phyloP scores from a whole-genome alignment of 768 basidiomycete species.

The Suillus plorans region DNA sequence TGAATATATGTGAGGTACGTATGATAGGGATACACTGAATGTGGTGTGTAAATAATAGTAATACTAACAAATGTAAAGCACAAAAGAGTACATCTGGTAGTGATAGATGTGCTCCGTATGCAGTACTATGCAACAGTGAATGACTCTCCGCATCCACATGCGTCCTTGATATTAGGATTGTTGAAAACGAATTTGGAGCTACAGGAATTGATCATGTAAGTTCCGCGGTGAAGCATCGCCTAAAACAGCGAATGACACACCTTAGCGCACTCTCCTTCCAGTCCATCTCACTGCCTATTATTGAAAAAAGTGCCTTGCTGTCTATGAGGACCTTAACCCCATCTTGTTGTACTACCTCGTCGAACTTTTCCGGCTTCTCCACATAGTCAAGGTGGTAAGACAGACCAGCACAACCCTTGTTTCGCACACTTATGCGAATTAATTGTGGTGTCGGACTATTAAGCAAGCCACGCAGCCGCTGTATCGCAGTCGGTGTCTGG shows the following conservation, averaged over 20 bases:
- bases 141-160: slow-evolving; percentile 94
- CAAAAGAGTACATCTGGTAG: slow-evolving; percentile 5
- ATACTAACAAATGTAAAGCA: slow-evolving; percentile 5
- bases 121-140: slow-evolving; percentile 55
- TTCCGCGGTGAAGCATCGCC: not conserved
- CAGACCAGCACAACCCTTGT: slow-evolving; percentile 95
- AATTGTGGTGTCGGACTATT: slow-evolving; percentile 86
- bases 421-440: slow-evolving; percentile 92
- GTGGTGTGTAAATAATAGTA: slow-evolving; percentile 4
- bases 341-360: slow-evolving; percentile 96
- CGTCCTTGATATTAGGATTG: slow-evolving; percentile 93
- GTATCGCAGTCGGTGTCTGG: slow-evolving; percentile 80
- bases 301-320: slow-evolving; percentile 94
- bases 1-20: slow-evolving; percentile 14
- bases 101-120: slow-evolving; percentile 9
- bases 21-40: slow-evolving; percentile 30
- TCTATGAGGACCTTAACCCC: slow-evolving; percentile 93
- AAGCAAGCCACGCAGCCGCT: slow-evolving; percentile 69
- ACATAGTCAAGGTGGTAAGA: slow-evolving; percentile 91
- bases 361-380: slow-evolving; percentile 84
- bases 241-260: slow-evolving; percentile 40
- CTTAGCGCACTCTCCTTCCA: slow-evolving; percentile 94
- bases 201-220: slow-evolving; percentile 11
- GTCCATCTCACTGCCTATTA: slow-evolving; percentile 99
- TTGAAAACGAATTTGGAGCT: slow-evolving; percentile 82